Conservation (phyloP, 2,329 filamentous ascomycete genomes). For the Nemania sp. region DNA sequence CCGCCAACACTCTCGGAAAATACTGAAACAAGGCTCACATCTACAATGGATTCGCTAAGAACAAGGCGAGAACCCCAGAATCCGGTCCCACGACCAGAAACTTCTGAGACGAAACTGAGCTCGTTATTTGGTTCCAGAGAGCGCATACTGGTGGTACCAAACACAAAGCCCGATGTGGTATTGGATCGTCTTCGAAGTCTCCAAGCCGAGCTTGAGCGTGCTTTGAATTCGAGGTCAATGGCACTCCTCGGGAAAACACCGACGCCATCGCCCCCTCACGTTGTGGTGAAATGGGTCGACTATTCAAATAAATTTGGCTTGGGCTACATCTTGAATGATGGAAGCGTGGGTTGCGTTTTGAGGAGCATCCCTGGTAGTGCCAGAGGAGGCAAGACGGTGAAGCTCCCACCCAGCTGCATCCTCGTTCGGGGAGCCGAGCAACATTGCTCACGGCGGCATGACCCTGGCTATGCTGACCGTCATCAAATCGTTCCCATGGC, state of each 20-base stretch:
- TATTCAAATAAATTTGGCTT: constrained; percentile 87
- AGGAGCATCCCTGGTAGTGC: constrained; percentile 57
- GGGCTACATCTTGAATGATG: constrained; percentile 82
- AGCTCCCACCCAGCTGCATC: constrained; percentile 71
- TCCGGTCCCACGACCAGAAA: constrained; percentile 8
- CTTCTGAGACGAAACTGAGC: constrained; percentile 32
- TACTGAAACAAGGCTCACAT: constrained; percentile 9
- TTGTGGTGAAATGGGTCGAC: constrained; percentile 82
- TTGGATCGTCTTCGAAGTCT: constrained; percentile 59
- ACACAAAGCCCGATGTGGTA: constrained; percentile 62
- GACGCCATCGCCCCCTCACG: constrained; percentile 61
- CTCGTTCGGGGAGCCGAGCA: constrained; percentile 72
- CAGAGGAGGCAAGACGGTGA: constrained; percentile 54
- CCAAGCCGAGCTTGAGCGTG: constrained; percentile 65
- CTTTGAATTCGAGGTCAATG: constrained; percentile 66
- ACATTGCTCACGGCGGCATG: constrained; percentile 67
- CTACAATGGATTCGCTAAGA: constrained; percentile 10
- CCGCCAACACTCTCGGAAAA: constrained; percentile 20
- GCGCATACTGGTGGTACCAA: constrained; percentile 53
- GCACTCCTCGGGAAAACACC: constrained; percentile 61
- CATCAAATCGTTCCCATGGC: constrained; percentile 68
- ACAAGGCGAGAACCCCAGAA: constrained; percentile 21
- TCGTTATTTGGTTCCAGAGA: constrained; percentile 63
- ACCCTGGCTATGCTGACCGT: constrained; percentile 59
- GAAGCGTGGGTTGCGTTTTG: constrained; percentile 74